Evolutionary conservation across 2,329 filamentous ascomycete genomes (phyloP), one percentile per base, ranked within the genome.

Genomic region (Hymenoscyphus occultus): DNA sequence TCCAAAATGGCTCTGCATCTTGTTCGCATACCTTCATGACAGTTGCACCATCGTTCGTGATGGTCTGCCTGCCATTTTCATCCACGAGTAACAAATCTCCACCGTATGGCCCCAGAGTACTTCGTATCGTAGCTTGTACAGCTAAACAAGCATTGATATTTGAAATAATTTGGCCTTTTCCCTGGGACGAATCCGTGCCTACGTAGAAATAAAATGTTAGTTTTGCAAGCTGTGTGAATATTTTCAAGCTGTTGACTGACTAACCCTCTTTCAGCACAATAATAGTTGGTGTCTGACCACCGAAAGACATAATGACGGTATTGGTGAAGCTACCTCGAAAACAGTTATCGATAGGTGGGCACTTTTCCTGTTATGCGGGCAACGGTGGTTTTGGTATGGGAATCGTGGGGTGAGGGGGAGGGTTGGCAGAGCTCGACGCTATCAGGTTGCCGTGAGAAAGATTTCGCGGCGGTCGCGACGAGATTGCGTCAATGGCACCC

Each of bases 91-190:
- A 84, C 77, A 98, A 82, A 81, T 99, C 95, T 75, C 95, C 95
- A 77, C 95, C 95, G 80, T 98, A 99, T 40, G 95, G 95, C 51
- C 95, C 95, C 42, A 99, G 85, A 22, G 95, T 99, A 74, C 90
- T 92, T 82, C 96, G 96, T 82, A 99, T 94, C 66, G 94, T 98
- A 60, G 89, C 86, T 81, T 99, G 95, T 51, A 99, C 93, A 31
- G 95, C 94, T 74, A 97, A 84, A 79, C 95, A 99, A 71, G 95
- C 95, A 82, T 97, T 97, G 82, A 99, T 98, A 80, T 99, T 99
- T 74, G 94, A 96, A 74, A 99, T 81, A 75, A 99, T 90, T 81
- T 99, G 95, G 63, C 93, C 93, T 79, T 96, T 95, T 75, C 95
- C 95, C 80, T 99, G 95, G 62, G 95, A 98, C 74, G 93, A 88